Evolutionary conservation across 148 eudicot genomes (phyloP).

Genomic region (Dysphania ambrosioides): DNA sequence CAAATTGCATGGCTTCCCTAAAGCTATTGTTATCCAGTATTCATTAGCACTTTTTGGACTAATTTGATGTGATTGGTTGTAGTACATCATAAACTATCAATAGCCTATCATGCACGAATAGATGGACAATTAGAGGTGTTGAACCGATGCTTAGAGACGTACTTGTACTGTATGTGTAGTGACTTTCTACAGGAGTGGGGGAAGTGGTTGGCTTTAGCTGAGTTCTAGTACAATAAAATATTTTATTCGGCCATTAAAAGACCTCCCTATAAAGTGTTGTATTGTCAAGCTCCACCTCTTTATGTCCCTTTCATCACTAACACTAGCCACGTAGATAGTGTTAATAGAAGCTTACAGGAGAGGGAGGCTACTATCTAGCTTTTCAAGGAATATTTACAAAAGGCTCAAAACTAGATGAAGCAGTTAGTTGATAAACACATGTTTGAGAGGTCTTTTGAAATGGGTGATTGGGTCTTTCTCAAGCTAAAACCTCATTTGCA

Average conservation of each 20-base stretch:
- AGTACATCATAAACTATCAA: not conserved
- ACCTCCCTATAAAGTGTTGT: not conserved
- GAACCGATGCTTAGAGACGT: not conserved
- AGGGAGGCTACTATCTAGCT: not conserved
- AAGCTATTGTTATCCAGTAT: not conserved
- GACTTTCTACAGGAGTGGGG: not conserved
- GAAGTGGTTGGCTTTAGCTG: not conserved
- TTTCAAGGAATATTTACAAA: not conserved
- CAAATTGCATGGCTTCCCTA: conserved; percentile 1
- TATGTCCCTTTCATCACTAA: not conserved
- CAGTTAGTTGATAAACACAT: not conserved
- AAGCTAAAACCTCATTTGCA: not conserved
- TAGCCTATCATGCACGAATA: not conserved
- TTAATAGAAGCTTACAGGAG: not conserved
- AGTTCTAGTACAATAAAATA: not conserved
- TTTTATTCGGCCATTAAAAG: not conserved
- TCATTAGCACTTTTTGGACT: not conserved
- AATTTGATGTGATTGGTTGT: not conserved
- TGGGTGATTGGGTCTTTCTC: not conserved
- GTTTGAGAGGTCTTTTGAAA: not conserved
- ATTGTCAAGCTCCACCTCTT: not conserved
- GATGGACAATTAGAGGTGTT: not conserved
- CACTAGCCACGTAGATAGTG: not conserved
- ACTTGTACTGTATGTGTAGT: not conserved
- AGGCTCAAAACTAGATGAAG: not conserved